A percentile compares a stretch with the other conserved stretches of the same genome.
Evolutionary conservation across 2,329 filamentous ascomycete genomes (phyloP).

Genomic region (Ophiostoma himal-ulmi): DNA sequence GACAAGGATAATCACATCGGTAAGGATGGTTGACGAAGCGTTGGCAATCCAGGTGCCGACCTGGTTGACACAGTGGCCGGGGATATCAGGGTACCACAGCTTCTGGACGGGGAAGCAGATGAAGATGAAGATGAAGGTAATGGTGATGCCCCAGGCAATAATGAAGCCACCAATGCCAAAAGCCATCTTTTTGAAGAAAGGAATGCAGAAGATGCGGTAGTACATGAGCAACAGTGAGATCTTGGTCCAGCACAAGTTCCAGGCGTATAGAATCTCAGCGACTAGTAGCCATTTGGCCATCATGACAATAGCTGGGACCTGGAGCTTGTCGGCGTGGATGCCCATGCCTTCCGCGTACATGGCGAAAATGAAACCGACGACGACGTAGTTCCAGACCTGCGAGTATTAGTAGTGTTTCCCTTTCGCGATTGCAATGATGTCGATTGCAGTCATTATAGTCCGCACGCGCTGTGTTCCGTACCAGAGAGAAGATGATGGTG

Average conservation of each 20-base stretch:
- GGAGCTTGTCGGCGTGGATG: slow-evolving; percentile 10
- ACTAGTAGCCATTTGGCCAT: slow-evolving; percentile 9
- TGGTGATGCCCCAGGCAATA: slow-evolving; percentile 7
- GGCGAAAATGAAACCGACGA: slow-evolving; percentile 12
- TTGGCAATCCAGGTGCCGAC: slow-evolving; percentile 12
- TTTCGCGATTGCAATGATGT: not conserved
- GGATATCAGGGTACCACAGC: not conserved
- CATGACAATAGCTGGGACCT: not conserved
- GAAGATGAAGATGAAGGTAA: slow-evolving; percentile 13
- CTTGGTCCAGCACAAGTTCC: slow-evolving; percentile 10
- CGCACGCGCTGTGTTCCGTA: not conserved
- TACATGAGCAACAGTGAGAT: slow-evolving; percentile 14
- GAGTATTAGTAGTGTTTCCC: not conserved
- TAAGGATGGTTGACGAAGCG: slow-evolving; percentile 6
- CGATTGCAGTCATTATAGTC: not conserved
- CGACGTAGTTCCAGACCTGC: not conserved
- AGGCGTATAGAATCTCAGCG: slow-evolving; percentile 9
- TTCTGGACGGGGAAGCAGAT: slow-evolving; percentile 7
- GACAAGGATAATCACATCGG: not conserved
- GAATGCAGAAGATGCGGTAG: slow-evolving; percentile 14
- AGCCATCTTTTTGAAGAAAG: slow-evolving; percentile 3
- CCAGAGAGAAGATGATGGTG: slow-evolving; percentile 4
- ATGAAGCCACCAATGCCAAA: not conserved
- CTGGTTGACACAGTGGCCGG: slow-evolving; percentile 13
- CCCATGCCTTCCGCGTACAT: slow-evolving; percentile 9